Conservation (phyloP, 2,329 filamentous ascomycete species). For the Pseudonectria foliicola region DNA sequence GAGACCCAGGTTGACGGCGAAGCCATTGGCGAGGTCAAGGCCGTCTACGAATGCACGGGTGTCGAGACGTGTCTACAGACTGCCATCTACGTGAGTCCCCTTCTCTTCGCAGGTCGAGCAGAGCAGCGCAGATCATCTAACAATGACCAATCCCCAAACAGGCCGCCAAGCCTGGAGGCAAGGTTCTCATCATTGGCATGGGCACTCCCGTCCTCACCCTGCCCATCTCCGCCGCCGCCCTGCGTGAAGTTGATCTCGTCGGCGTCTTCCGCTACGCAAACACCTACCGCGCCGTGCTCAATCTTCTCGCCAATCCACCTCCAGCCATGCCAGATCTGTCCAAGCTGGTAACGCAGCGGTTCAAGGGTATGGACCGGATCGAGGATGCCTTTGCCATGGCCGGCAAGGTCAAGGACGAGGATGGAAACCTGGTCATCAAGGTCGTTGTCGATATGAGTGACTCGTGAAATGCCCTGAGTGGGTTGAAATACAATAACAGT, state of each 20-base stretch:
- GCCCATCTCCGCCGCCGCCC: constrained; percentile 59
- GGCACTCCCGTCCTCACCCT: constrained; percentile 63
- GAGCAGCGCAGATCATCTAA: background rate
- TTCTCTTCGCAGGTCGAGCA: background rate
- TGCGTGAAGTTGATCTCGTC: constrained; percentile 64
- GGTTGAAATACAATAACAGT: too few relatives aligned
- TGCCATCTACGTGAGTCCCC: constrained; percentile 54
- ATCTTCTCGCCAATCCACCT: constrained; percentile 41
- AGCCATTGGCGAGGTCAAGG: constrained; percentile 55
- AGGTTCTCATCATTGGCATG: constrained; percentile 66
- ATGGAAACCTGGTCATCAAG: constrained; percentile 66
- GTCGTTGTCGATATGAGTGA: constrained; percentile 58
- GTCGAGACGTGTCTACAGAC: constrained; percentile 70
- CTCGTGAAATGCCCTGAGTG: too few relatives aligned
- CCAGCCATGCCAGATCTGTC: constrained; percentile 54
- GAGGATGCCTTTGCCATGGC: constrained; percentile 68
- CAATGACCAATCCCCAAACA: constrained; percentile 16
- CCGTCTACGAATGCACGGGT: constrained; percentile 72
- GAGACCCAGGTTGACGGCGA: constrained; percentile 28
- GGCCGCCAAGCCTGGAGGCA: constrained; percentile 59
- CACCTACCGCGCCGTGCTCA: constrained; percentile 55
- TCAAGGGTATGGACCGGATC: constrained; percentile 54
- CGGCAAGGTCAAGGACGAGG: constrained; percentile 59
- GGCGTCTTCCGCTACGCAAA: constrained; percentile 70
- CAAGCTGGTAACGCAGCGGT: constrained; percentile 65